Percentiles rank a stretch among this genome's conserved stretches.
phyloP scores from a whole-genome alignment of 2,329 filamentous ascomycete species.

The Rutstroemia sydowiana region DNA sequence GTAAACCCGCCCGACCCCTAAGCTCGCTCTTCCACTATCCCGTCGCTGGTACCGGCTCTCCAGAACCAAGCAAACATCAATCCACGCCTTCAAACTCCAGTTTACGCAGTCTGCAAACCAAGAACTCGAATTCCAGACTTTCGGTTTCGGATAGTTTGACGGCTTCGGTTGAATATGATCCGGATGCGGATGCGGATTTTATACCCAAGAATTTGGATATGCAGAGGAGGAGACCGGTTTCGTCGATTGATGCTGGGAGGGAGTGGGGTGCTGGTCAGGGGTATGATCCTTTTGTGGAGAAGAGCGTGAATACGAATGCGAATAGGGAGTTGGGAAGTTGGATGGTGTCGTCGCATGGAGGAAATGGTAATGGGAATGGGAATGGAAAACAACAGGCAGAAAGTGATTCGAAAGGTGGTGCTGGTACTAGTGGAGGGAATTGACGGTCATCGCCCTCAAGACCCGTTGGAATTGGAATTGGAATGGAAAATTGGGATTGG shows the following conservation, averaged over 20 bases:
- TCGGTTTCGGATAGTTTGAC: neutral
- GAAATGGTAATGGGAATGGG: no score
- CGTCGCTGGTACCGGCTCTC: neutral
- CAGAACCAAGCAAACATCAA: neutral
- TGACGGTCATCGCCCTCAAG: no score
- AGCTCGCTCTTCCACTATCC: neutral
- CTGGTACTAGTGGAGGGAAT: no score
- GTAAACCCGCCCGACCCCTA: neutral
- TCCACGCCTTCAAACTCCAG: no score
- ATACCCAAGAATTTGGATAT: constrained; percentile 1
- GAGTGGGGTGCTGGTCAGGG: neutral
- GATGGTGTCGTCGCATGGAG: no score
- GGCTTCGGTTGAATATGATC: constrained; percentile 2
- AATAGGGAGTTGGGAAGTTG: no score
- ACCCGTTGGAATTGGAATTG: no score
- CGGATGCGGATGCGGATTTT: constrained; percentile 2
- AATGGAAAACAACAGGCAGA: no score
- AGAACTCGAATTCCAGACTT: neutral
- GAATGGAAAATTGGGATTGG: no score
- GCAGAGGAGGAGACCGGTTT: no score
- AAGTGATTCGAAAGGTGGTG: no score
- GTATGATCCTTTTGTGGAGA: neutral
- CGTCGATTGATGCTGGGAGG: neutral
- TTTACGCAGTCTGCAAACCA: neutral
- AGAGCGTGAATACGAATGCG: neutral